Conservation (phyloP, 768 basidiomycete species). For the Termitomyces sp. region DNA sequence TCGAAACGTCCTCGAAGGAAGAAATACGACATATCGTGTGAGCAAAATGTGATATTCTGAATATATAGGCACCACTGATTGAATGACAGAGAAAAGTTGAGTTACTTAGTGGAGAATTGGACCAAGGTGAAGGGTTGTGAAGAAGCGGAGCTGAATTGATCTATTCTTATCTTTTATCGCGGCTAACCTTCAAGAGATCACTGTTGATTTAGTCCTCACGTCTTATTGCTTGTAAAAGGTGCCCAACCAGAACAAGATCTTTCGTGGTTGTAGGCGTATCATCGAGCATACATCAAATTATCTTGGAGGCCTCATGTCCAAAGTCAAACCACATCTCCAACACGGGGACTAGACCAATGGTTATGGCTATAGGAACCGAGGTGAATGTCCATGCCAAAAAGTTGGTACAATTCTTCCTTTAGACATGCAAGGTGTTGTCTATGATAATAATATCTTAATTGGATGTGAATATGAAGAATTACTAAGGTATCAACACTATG, state of each 20-base stretch:
- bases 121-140: constrained; percentile 54
- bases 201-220: background rate
- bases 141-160: constrained; percentile 5
- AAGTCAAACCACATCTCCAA: background rate
- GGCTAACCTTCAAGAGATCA: constrained; percentile 11
- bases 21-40: constrained; percentile 62
- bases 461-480: background rate
- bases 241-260: constrained; percentile 57
- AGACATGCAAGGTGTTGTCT: background rate
- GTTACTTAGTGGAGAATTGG: constrained; percentile 53
- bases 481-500: constrained; percentile 5
- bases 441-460: background rate
- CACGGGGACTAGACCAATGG: background rate
- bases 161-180: constrained; percentile 4
- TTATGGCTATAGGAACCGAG: background rate
- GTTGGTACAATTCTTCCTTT: background rate
- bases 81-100: constrained; percentile 55
- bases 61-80: constrained; percentile 2
- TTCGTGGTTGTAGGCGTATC: constrained; percentile 68
- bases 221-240: constrained; percentile 67
- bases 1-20: constrained; percentile 58
- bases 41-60: constrained; percentile 16
- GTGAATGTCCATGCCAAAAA: background rate
- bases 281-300: constrained; percentile 61
- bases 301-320: background rate